Evolutionary conservation across 305 asterid species (phyloP).

Genomic region (Euphrasia arctica): DNA sequence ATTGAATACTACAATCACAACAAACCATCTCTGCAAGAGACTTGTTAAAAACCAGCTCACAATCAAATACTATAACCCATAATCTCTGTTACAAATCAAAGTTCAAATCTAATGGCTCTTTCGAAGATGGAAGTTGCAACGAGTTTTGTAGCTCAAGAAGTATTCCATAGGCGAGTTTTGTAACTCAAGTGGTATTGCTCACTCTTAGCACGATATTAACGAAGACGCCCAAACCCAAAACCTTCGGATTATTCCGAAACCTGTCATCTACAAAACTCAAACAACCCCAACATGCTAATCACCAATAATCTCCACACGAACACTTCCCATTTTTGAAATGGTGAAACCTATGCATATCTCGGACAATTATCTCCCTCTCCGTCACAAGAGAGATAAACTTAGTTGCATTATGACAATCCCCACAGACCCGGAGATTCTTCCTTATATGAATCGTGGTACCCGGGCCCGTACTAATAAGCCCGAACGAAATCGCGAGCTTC

Average conservation of each 20-base stretch:
- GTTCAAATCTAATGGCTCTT: too few relatives aligned
- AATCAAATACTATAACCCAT: too few relatives aligned
- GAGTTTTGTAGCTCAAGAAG: too few relatives aligned
- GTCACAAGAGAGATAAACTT: slow-evolving; percentile 79
- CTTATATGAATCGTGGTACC: slow-evolving; percentile 80
- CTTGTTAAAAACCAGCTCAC: too few relatives aligned
- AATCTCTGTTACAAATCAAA: too few relatives aligned
- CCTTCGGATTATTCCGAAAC: background rate
- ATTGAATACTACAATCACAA: too few relatives aligned
- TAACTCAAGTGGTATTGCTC: background rate
- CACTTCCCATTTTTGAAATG: slow-evolving; percentile 87
- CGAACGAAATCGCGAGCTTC: slow-evolving; percentile 90
- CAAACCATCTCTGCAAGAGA: too few relatives aligned
- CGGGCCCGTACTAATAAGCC: slow-evolving; percentile 57
- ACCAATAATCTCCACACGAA: slow-evolving; percentile 96
- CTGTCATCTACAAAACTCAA: background rate
- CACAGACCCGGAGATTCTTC: slow-evolving; percentile 93
- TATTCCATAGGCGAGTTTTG: too few relatives aligned
- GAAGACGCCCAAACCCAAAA: background rate
- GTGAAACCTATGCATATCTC: slow-evolving; percentile 92
- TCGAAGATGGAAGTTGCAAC: too few relatives aligned
- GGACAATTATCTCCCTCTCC: slow-evolving; percentile 73
- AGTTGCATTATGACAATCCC: slow-evolving; percentile 88
- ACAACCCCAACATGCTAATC: slow-evolving; percentile 25
- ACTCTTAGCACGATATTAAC: background rate